Evolutionary conservation across 2,329 filamentous ascomycete genomes (phyloP), one percentile per base, ranked within the genome.

Genomic region (Fusarium sublunatum): DNA sequence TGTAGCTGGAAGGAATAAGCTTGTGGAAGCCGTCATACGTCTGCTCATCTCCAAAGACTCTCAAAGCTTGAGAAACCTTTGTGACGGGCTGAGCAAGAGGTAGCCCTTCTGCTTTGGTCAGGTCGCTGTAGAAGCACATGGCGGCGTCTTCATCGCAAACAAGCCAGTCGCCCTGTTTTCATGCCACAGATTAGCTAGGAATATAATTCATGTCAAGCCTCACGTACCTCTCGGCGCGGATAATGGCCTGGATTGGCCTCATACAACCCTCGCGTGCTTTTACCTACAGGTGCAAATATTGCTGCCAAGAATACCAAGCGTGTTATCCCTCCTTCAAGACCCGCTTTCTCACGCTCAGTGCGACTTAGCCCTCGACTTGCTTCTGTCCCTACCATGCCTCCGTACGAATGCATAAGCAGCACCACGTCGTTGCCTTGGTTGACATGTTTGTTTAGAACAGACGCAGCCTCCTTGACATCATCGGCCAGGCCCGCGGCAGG

Each of bases 401-500:
- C 56, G 31, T 59, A 59, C 0, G 54, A 59, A n/a, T 59, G 54
- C 54, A 59, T 59, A 2, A 59, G 56, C 5, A 59, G 2, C 5
- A 59, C 46, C 3, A 59, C 26, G 8, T 59, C 35, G 0, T 46
- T 45, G 2, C 46, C 46, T 6, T 38, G 22, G 3, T 41, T n/a
- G 4, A 59, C 29, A 11, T 59, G 22, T 0, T 38, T 59, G 2
- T 41, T 34, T 1, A 59, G 46, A 5, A 59, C 31, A 5, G 22
- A 29, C 1, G 48, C 15, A 4, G 54, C 22, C 26, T 34, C 46
- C 10, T 38, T 19, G 2, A 59, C 40, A 7, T 59, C 56, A 6
- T 59, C 54, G 5, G 26, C 35, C 2, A 59, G n/a, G 2, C 56
- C 54, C n/a, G 56, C 54, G 1, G 54, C 56, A 2, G 54, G 54